phyloP scores from a whole-genome alignment of 257 asterid species.

The Solanum microdontum region DNA sequence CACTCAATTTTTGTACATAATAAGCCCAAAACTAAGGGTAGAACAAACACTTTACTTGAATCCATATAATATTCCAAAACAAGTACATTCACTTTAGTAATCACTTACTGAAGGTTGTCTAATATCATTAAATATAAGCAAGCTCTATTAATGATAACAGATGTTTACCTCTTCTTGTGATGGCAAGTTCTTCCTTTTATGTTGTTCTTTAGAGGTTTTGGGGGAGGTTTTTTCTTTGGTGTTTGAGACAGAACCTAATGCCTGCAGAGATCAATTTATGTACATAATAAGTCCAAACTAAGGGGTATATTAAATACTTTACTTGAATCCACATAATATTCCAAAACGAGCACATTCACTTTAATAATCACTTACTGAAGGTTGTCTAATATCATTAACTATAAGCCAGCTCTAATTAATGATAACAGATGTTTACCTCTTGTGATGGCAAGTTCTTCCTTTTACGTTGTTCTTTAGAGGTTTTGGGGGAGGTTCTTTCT shows the following conservation, averaged over 20 bases:
- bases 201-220: not conserved
- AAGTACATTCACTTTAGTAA: no score
- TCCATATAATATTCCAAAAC: not conserved
- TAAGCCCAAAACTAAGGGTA: not conserved
- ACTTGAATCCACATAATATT: not conserved
- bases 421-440: not conserved
- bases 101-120: no score
- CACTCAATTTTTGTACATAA: not conserved
- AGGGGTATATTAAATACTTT: not conserved
- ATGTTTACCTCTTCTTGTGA: no score
- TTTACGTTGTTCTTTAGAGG: not conserved
- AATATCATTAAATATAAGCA: no score
- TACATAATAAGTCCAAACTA: not conserved
- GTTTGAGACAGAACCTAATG: not conserved
- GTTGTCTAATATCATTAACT: not conserved
- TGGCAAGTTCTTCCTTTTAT: no score
- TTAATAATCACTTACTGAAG: not conserved
- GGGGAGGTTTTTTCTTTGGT: not conserved
- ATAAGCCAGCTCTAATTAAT: not conserved
- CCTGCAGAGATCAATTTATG: constrained; percentile 3
- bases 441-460: not conserved
- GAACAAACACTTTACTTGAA: not conserved
- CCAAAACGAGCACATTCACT: not conserved
- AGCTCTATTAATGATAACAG: no score
- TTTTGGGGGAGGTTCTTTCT: not conserved